Conservation (phyloP, 1,139 yeast genomes). For the Geotrichum reessii region DNA sequence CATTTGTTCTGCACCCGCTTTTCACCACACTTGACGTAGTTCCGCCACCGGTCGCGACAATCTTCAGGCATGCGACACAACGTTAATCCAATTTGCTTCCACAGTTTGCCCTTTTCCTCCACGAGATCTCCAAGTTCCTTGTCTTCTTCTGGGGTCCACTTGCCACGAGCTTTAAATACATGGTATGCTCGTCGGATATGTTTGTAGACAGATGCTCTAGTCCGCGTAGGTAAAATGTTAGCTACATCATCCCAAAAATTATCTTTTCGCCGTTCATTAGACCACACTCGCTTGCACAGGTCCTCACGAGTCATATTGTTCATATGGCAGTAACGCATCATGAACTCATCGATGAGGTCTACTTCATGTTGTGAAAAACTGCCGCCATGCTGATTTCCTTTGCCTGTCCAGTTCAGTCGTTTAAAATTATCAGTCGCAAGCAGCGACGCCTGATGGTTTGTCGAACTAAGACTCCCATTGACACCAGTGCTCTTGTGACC, state of each 20-base stretch:
- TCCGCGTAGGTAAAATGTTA: conserved; percentile 71
- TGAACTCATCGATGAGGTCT: conserved; percentile 63
- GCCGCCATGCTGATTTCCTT: conserved; percentile 38
- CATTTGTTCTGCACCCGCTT: conserved; percentile 72
- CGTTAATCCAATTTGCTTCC: conserved; percentile 74
- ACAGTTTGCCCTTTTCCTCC: conserved; percentile 64
- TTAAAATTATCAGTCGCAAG: background rate
- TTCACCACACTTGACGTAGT: conserved; percentile 84
- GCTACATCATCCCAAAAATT: conserved; percentile 82
- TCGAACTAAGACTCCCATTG: background rate
- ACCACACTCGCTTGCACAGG: conserved; percentile 81
- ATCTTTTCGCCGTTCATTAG: conserved; percentile 76
- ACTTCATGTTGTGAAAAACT: conserved; percentile 61
- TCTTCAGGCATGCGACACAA: conserved; percentile 96
- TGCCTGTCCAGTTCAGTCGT: conserved; percentile 27
- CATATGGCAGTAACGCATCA: conserved; percentile 59
- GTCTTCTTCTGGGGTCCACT: conserved; percentile 83
- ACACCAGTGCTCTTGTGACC: conserved; percentile 7
- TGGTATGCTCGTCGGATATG: conserved; percentile 89
- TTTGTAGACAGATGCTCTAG: conserved; percentile 83
- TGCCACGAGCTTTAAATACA: conserved; percentile 78
- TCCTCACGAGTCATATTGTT: conserved; percentile 59
- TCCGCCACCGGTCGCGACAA: conserved; percentile 93
- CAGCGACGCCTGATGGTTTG: background rate
- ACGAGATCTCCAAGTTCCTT: conserved; percentile 57